These are phyloP conservation scores for Bjerkandera adusta DNA, from an alignment of 1,284 basidiomycete genomes.

Conservation along the genomic window DNA sequence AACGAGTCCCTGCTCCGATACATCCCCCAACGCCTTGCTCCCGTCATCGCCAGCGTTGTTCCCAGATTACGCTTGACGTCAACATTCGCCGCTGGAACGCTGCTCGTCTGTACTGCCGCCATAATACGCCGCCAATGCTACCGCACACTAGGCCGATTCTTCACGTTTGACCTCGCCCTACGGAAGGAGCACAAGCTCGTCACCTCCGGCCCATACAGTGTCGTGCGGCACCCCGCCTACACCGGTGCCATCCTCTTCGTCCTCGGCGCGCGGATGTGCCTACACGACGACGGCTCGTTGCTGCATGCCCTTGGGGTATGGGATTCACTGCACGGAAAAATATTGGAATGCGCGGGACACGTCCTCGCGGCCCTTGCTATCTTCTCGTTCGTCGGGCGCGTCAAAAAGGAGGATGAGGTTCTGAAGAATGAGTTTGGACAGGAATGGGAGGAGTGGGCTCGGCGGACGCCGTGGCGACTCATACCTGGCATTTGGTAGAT, in stretches of 20 bases:
- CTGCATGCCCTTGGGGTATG: constrained; percentile 1
- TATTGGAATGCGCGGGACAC: neutral
- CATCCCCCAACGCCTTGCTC: too few species aligned
- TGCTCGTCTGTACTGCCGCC: neutral
- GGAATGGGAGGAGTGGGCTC: constrained; percentile 14
- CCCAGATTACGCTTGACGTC: neutral
- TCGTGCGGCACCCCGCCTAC: constrained; percentile 14
- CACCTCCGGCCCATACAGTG: constrained; percentile 10
- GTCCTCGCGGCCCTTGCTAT: neutral
- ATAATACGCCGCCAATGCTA: constrained; percentile 3
- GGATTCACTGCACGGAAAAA: neutral
- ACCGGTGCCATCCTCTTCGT: constrained; percentile 2
- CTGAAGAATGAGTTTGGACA: constrained; percentile 12
- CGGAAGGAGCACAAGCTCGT: constrained; percentile 6
- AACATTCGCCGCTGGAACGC: neutral
- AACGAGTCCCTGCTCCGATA: too few species aligned
- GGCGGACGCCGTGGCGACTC: constrained; percentile 14
- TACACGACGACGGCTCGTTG: neutral
- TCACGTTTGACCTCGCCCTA: constrained; percentile 13
- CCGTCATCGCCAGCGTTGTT: too few species aligned
- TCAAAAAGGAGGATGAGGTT: constrained; percentile 10
- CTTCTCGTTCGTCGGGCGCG: constrained; percentile 3
- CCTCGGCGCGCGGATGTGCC: neutral
- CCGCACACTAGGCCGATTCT: constrained; percentile 6
- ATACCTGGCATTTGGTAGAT: constrained; percentile 10